Evolutionary conservation across 768 basidiomycete species (phyloP), one percentile per base, ranked within the genome.

Genomic region (Goffeauzyma gilvescens): DNA sequence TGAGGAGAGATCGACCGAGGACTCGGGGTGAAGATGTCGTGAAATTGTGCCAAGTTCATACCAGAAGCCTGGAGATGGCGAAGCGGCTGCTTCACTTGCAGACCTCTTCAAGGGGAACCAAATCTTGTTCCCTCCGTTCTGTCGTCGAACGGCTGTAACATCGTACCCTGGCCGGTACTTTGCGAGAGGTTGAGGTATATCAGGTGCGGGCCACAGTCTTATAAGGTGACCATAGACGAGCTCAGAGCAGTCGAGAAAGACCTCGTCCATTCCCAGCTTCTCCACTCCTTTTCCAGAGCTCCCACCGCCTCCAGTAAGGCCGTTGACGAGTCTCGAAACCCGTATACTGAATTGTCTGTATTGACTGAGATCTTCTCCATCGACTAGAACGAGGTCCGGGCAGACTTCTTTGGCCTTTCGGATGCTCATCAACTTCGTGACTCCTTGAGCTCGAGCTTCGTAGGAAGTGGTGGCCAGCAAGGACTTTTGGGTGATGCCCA

Each of bases 211-310:
- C 35, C 28, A 5, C 36, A 27, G 15, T 26, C 31, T 30, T 25
- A 25, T 34, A 21, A 52, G 28, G 27, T 52, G 51, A 1, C 13
- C 21, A 13, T 32, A 17, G 25, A 54, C 30, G 20, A 51, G 39
- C 5, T 33, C 21, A 2, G 52, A 38, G 5, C 44, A 34, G 35
- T 54, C 52, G 24, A 51, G 15, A 27, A 54, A 54, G 9, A 54
- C 49, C 43, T 54, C 52, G 37, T 54, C 52, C 49, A 54, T 30
- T 4, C 52, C 52, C 1, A 54, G 45, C 35, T 54, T 54, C 33
- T 54, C 52, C 20, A 46, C 47, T 23, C 28, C 26, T 33, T 23
- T 17, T 9, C 32, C 2, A n/a, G 21, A 14, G 28, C 36, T 2
- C 39, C 31, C 2, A 45, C 15, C 28, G 44, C 12, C 14, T 36